Base-by-base conservation (phyloP, 2,329 filamentous ascomycete species). In the Chaetomium strumarium region DNA sequence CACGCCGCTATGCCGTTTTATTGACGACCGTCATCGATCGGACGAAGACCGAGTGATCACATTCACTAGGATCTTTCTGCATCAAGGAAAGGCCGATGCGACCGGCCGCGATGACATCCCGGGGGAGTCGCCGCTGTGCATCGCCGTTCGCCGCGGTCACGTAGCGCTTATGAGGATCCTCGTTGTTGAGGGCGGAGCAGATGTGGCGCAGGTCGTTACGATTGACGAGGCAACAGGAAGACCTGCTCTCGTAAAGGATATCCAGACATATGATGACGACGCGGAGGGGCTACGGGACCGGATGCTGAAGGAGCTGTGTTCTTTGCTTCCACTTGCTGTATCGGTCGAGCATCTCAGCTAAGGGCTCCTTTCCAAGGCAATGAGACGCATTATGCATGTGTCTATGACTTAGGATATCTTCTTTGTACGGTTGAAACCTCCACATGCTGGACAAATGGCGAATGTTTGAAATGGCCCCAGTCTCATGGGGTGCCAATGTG, bases 281-380 rank as follows among this genome's bases (percentile, higher is more conserved):
- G 14, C 16, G 29, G 16, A n/a, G 16, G 14, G 24, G 29, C 6
- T 14, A 5, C 38, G 29, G 30, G 38, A 41, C 2, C 9, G 19
- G 30, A 19, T 42, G 12, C n/a, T 49, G 14, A 39, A 24, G 19
- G 30, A 24, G 24, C 14, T 49, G 38, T 49, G 46, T 29, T 49
- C 46, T 6, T 34, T 49, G 38, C 29, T 41, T 3, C 46, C 37
- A 8, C 34, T 47, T 12, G 19, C 45, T 14, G 20, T 30, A 8
- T 47, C 45, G 9, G 24, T 39, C 8, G 45, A 47, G 71, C 17
- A 38, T 17, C 34, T 39, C 1, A 11, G 5, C 9, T 39, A 11
- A 30, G 34, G 9, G 24, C 24, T 24, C 24, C 7, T 24, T 24
- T 24, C 24, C 4, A 24, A 24, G 24, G 7, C 24, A 24, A 7